Evolutionary conservation across 352 stramenopile species (phyloP), one percentile per base, ranked within the genome.

Genomic region (Phytopythium delawarense): DNA sequence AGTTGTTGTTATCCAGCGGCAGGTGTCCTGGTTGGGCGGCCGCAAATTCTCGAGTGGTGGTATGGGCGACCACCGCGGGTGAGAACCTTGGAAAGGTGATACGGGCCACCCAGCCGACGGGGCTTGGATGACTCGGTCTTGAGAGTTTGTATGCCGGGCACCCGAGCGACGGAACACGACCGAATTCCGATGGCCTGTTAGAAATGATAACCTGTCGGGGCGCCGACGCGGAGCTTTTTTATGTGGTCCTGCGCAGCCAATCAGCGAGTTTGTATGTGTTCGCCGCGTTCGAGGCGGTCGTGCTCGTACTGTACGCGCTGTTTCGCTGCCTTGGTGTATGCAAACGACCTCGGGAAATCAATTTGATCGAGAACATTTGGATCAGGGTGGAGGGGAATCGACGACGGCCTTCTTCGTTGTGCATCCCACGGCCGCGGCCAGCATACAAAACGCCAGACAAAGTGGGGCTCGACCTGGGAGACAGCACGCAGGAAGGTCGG

Each of bases 11-110:
- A n/a, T n/a, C n/a, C n/a, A n/a, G n/a, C n/a, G n/a, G n/a, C n/a
- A 30, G 25, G 25, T 30, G 11, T 44, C 64, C 65, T 69, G 67
- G 70, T 75, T 71, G 70, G 71, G 68, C 39, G 62, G n/a, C 48
- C 30, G 70, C 62, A 67, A 71, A 74, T 76, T 79, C 44, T 52
- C 50, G 72, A 66, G 13, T 79, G 57, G 37, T 25, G 53, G 35
- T 40, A n/a, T 44, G 59, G 60, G 30, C 42, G 39, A 30, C 42
- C 32, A 44, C 50, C 53, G 48, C 18, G 5, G n/a, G 15, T 4
- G 34, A 40, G 0, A 40, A 44, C 56, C 56, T 53, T 18, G 21
- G 25, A 54, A 45, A 61, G 9, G 11, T 61, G n/a, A 61, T 61
- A 54, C 30, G 21, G 13, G 23, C 37, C 25, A 60, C 44, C 30